Conservation (phyloP, 306 rosid genomes). For the Vigna trinervia region DNA sequence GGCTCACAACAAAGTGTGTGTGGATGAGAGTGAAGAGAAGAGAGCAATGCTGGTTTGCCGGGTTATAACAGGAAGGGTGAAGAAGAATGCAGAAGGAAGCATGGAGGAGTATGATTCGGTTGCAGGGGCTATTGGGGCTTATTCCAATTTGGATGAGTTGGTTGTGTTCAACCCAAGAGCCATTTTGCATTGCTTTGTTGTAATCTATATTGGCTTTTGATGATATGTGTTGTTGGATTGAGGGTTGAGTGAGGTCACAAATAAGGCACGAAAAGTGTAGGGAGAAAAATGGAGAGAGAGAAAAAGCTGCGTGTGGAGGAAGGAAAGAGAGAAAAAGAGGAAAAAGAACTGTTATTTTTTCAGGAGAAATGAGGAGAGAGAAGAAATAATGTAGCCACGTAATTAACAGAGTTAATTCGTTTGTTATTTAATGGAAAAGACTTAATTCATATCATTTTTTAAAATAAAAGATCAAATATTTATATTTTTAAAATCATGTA, state of each 20-base stretch:
- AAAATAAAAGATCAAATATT: no score
- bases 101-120: conserved; percentile 85
- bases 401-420: no score
- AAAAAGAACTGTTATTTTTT: no score
- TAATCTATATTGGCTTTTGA: conserved; percentile 75
- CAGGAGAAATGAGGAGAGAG: no score
- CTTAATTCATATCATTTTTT: no score
- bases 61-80: conserved; percentile 96
- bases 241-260: not conserved
- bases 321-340: no score
- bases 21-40: conserved; percentile 48
- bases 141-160: conserved; percentile 92
- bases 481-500: no score
- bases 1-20: conserved; percentile 76
- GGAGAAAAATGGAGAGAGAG: no score
- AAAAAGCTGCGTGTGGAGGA: no score
- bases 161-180: conserved; percentile 78
- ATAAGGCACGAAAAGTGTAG: no score
- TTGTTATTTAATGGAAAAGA: no score
- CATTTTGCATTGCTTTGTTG: conserved; percentile 98
- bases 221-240: conserved; percentile 7
- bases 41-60: conserved; percentile 98
- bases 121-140: conserved; percentile 76
- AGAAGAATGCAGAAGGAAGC: conserved; percentile 72
- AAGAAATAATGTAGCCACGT: no score